Base-by-base conservation (phyloP, 2,329 filamentous ascomycete genomes). In the Magnaporthiopsis incrustans region DNA sequence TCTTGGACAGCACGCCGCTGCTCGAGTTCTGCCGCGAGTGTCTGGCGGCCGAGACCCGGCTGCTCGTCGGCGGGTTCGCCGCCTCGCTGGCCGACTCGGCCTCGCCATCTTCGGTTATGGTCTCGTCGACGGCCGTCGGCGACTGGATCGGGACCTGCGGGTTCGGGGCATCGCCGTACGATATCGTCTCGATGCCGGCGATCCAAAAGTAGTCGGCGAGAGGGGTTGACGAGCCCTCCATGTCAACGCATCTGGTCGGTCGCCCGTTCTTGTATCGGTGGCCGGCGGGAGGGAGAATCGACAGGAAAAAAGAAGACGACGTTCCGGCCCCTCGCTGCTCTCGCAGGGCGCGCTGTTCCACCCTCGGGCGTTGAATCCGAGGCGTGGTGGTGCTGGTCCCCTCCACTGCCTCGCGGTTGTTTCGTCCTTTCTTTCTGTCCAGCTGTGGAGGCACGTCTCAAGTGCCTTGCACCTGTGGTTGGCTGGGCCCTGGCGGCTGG, bases 181-280 rank as follows among this genome's bases (percentile, higher is more conserved):
- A 82, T 69, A 89, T 81, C 66, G 85, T 84, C 75, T 89, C 87
- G 76, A 90, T 81, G 71, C 87, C 87, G 69, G 87, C 87, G 73
- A 90, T 89, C 87, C 87, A 90, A 76, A 90, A 90, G 77, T 90
- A 90, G 75, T 90, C 87, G 75, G 87, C 87, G 74, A 90, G 80
- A 72, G 87, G 87, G 68, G 81, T 82, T 67, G 85, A 86, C 66
- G 85, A 81, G 77, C 75, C 79, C 73, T 85, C 84, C 84, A 86
- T 86, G 77, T 77, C 81, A 78, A 50, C 30, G 33, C 61, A 63
- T 62, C 32, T 61, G 60, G 60, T 22, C 33, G 6, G 44, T 53
- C 22, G 44, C 44, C 44, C 44, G 44, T 53, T 22, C 44, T 18
- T n/a, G n/a, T 53, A 5, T 53, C 22, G 22, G 22, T 53, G 44